Percentiles rank a stretch among this genome's conserved stretches.
phyloP scores from a whole-genome alignment of 129 eudicot genomes.

The Flaveria robusta region DNA sequence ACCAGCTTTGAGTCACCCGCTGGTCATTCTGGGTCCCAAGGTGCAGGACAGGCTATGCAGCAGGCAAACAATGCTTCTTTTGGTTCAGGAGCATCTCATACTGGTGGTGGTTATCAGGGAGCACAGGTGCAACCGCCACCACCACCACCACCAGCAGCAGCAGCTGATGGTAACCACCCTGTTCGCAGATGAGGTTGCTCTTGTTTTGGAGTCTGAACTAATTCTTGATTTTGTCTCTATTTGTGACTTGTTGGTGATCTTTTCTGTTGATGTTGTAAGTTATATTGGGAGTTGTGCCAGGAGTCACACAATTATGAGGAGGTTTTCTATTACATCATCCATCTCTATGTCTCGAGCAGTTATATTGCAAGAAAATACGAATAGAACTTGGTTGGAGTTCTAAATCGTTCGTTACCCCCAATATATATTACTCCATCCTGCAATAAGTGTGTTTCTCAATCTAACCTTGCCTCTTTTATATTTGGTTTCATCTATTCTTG shows the following conservation, averaged over 20 bases:
- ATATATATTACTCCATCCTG: no score
- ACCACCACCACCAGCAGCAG: constrained; percentile 34
- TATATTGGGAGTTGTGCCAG: constrained; percentile 10
- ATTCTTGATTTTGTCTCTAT: constrained; percentile 11
- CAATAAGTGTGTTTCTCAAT: no score
- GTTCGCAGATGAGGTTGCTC: constrained; percentile 46
- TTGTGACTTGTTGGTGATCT: neutral
- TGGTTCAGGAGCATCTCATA: constrained; percentile 39
- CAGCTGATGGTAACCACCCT: constrained; percentile 52
- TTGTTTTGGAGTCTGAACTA: constrained; percentile 17
- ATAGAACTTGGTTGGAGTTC: no score
- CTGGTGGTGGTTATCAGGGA: constrained; percentile 50
- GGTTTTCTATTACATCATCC: constrained; percentile 15
- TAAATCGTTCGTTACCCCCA: no score
- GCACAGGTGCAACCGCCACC: constrained; percentile 34
- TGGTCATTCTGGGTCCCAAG: constrained; percentile 37
- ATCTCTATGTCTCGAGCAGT: constrained; percentile 4
- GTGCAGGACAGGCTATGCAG: constrained; percentile 12
- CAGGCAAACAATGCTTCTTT: constrained; percentile 39
- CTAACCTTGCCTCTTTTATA: no score
- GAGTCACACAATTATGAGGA: constrained; percentile 13
- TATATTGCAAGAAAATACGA: no score
- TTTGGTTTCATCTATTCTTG: no score
- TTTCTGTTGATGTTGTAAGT: constrained; percentile 26
- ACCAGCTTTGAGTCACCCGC: constrained; percentile 34